Percentiles rank a stretch among this genome's conserved stretches.
These are phyloP conservation scores for Obba rivulosa DNA, from an alignment of 768 basidiomycete species.

Conservation along the genomic window DNA sequence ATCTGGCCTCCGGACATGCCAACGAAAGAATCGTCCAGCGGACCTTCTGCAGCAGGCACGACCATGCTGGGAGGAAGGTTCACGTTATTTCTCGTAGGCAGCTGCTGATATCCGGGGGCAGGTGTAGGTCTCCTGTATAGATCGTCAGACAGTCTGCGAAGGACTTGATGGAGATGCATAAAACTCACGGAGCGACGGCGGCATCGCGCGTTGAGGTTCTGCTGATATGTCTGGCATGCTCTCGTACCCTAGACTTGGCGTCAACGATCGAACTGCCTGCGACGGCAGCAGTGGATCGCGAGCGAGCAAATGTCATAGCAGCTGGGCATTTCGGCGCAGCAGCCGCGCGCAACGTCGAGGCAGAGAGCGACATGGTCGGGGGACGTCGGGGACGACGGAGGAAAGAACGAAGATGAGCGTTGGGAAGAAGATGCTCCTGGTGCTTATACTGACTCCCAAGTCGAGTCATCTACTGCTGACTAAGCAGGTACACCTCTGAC, in stretches of 20 bases:
- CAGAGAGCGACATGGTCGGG: slow-evolving; percentile 17
- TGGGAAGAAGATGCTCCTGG: too few species aligned
- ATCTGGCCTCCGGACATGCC: slow-evolving; percentile 96
- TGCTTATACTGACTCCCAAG: too few species aligned
- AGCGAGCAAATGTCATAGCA: slow-evolving; percentile 36
- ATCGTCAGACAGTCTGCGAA: too few species aligned
- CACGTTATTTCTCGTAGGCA: slow-evolving; percentile 37
- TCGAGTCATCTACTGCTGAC: too few species aligned
- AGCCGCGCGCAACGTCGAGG: slow-evolving; percentile 38
- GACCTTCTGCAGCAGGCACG: slow-evolving; percentile 36
- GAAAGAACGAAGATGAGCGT: slow-evolving; percentile 1
- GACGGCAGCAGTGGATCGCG: slow-evolving; percentile 42
- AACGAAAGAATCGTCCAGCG: slow-evolving; percentile 79
- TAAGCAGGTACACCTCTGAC: too few species aligned
- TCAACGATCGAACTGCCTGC: slow-evolving; percentile 55
- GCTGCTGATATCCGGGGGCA: slow-evolving; percentile 49
- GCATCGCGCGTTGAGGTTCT: slow-evolving; percentile 59
- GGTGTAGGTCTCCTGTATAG: slow-evolving; percentile 53
- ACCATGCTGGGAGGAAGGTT: slow-evolving; percentile 30
- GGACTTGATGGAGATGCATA: neutral
- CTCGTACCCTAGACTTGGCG: slow-evolving; percentile 75
- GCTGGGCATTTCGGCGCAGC: slow-evolving; percentile 31
- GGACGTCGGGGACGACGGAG: slow-evolving; percentile 6
- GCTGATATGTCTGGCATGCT: slow-evolving; percentile 72
- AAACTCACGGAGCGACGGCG: slow-evolving; percentile 30